Base-by-base conservation (phyloP, 805 yeast species). In the Phaffomyces opuntiae region DNA sequence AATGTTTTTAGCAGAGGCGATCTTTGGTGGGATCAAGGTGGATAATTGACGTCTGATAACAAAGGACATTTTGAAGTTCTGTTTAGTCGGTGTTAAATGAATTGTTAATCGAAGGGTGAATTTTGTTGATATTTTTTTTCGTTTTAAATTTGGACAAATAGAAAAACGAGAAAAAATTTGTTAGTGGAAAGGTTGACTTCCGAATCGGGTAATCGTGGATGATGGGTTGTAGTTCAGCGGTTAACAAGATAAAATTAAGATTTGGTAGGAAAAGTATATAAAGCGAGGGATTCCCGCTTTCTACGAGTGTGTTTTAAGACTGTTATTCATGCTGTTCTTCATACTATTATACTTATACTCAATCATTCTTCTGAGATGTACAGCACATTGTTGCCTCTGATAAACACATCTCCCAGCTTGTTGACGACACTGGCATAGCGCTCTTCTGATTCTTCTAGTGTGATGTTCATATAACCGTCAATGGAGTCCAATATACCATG, bases 11-110 rank as follows among this genome's bases (percentile, higher is more conserved):
- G 96, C 93, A 52, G 97, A 89, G 47, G 96, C 97, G 65, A 91
- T 83, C 91, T 91, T 91, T 68, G 99, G 99, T 60, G 99, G 99
- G 65, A 91, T 90, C 74, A 91, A 78, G 63, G 97, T 85, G 55
- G 98, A 89, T 69, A 91, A 78, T 61, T 83, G 83, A 75, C 99
- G 90, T 83, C 87, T 90, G 64, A 81, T 75, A 70, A 89, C 76
- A 74, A 81, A 85, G 63, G 93, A 85, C 95, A 86, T 87, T 43
- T 29, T 35, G 11, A 21, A 21, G 24, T 21, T 21, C 24, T 21
- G 24, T 21, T 21, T 21, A 21, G 24, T 21, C 24, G 24, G 7
- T 21, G 3, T 12, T 36, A 21, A 29, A 32, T 27, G 16, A 19
- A 37, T 47, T 26, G 27, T 32, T 19, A 21, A 29, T 38, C 39